These are phyloP conservation scores for Cutaneotrichosporon mucoides DNA, from an alignment of 1,284 basidiomycete genomes.

Conservation along the genomic window DNA sequence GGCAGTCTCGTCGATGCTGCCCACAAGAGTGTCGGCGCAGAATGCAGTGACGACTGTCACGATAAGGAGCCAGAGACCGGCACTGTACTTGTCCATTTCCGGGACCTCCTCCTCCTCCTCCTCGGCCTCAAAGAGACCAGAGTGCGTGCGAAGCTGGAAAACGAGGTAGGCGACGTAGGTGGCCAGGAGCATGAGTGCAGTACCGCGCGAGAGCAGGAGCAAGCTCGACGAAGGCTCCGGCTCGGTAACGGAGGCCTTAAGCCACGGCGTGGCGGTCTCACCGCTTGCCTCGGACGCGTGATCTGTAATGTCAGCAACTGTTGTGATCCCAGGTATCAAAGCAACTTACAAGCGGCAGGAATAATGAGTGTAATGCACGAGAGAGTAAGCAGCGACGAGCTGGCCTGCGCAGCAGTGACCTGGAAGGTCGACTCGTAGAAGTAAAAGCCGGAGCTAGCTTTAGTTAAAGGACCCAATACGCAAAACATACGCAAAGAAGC, in stretches of 20 bases:
- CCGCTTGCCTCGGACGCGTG: conserved; percentile 36
- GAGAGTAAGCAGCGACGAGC: conserved; percentile 71
- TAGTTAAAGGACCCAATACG: conserved; percentile 5
- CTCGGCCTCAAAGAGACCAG: conserved; percentile 54
- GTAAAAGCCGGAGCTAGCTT: conserved; percentile 55
- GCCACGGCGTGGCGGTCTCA: conserved; percentile 18
- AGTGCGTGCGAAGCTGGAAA: conserved; percentile 57
- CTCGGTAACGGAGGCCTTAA: neutral
- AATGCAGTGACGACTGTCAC: conserved; percentile 79
- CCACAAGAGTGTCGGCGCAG: conserved; percentile 68
- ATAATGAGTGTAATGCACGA: conserved; percentile 85
- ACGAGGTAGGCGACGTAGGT: conserved; percentile 77
- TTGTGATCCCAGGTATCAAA: conserved; percentile 3
- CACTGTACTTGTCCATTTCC: conserved; percentile 66
- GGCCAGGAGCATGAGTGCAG: conserved; percentile 70
- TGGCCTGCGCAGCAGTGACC: conserved; percentile 79
- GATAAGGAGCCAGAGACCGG: conserved; percentile 55
- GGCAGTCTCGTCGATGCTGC: conserved; percentile 85
- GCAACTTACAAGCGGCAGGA: conserved; percentile 69
- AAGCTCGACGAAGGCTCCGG: conserved; percentile 55
- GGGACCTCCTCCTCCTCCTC: conserved; percentile 54
- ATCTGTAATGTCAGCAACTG: conserved; percentile 12
- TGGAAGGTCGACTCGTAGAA: conserved; percentile 69
- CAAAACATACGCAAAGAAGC: conserved; percentile 68
- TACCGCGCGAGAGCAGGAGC: conserved; percentile 75